Percentiles rank a stretch among this genome's conserved stretches.
Evolutionary conservation across 2,329 filamentous ascomycete species (phyloP).

Genomic region (Boeremia lycopersici): DNA sequence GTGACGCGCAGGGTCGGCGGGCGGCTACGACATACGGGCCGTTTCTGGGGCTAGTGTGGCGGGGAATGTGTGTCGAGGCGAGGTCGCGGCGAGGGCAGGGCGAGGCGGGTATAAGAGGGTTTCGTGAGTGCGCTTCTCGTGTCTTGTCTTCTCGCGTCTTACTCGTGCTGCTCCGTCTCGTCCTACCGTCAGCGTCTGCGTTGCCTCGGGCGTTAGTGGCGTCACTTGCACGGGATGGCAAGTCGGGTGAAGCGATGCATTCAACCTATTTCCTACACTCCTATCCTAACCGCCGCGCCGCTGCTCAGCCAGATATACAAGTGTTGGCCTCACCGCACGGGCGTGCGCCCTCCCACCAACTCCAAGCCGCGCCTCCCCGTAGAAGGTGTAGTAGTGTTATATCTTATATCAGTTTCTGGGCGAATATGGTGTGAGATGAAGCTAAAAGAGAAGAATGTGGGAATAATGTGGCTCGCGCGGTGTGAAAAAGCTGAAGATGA

Average conservation of each 20-base stretch:
- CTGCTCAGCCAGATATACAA: slow-evolving; percentile 14
- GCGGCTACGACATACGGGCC: slow-evolving; percentile 6
- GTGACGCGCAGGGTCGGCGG: too few relatives aligned
- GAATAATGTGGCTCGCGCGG: neutral
- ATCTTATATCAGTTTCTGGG: slow-evolving; percentile 16
- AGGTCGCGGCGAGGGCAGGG: neutral
- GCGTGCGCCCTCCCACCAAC: neutral
- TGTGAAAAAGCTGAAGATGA: neutral
- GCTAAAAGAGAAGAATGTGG: slow-evolving; percentile 6
- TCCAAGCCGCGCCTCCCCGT: slow-evolving; percentile 7
- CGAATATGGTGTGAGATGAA: slow-evolving; percentile 13
- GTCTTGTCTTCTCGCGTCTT: neutral
- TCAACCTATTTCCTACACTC: slow-evolving; percentile 15
- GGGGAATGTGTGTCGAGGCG: slow-evolving; percentile 7
- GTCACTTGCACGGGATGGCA: too few relatives aligned
- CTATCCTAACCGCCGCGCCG: slow-evolving; percentile 1
- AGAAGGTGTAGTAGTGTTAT: slow-evolving; percentile 14
- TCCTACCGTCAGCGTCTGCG: too few relatives aligned
- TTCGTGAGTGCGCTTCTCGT: neutral
- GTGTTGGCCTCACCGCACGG: neutral
- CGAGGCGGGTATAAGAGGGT: neutral
- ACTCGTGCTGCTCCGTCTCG: too few relatives aligned
- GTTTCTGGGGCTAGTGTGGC: neutral
- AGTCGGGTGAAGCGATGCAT: slow-evolving; percentile 13
- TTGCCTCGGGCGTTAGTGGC: neutral